A percentile compares a stretch with the other conserved stretches of the same genome.
phyloP scores from a whole-genome alignment of 2,329 filamentous ascomycete species.

The Colletotrichum paranaense region DNA sequence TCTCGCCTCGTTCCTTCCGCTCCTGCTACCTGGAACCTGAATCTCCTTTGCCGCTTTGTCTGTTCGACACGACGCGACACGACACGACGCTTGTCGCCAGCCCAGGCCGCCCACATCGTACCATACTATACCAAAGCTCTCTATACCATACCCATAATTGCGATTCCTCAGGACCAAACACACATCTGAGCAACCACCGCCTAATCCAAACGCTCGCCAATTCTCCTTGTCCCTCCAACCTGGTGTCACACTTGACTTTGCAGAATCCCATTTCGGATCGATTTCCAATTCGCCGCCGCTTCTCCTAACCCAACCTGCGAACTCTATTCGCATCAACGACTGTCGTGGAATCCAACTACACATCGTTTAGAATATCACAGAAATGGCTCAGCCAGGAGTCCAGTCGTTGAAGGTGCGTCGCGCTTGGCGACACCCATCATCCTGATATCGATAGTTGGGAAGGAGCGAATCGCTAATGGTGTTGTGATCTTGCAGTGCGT shows the following conservation, averaged over 20 bases:
- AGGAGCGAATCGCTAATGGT: slow-evolving; percentile 6
- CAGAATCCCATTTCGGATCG: slow-evolving; percentile 17
- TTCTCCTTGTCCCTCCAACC: slow-evolving; percentile 23
- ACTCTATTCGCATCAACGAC: slow-evolving; percentile 29
- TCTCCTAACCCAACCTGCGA: slow-evolving; percentile 15
- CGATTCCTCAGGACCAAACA: slow-evolving; percentile 17
- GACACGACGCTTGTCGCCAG: slow-evolving; percentile 3
- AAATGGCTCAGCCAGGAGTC: slow-evolving; percentile 86
- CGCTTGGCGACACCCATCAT: slow-evolving; percentile 20
- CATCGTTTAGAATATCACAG: background rate
- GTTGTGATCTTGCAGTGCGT: slow-evolving; percentile 76
- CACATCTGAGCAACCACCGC: slow-evolving; percentile 9
- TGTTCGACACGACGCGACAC: slow-evolving; percentile 15
- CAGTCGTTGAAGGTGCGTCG: slow-evolving; percentile 87
- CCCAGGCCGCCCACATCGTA: slow-evolving; percentile 13
- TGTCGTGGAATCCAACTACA: slow-evolving; percentile 16
- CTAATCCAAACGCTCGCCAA: slow-evolving; percentile 19
- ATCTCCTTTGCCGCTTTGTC: background rate
- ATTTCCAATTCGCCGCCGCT: slow-evolving; percentile 30
- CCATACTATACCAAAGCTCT: slow-evolving; percentile 20
- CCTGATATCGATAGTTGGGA: background rate
- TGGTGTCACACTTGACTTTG: slow-evolving; percentile 20
- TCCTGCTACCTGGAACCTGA: slow-evolving; percentile 3
- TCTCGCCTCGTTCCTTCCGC: slow-evolving; percentile 4
- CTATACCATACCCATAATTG: slow-evolving; percentile 23